Evolutionary conservation across 495 filamentous ascomycete genomes (phyloP), one percentile per base, ranked within the genome.

Genomic region (Podospora comata): DNA sequence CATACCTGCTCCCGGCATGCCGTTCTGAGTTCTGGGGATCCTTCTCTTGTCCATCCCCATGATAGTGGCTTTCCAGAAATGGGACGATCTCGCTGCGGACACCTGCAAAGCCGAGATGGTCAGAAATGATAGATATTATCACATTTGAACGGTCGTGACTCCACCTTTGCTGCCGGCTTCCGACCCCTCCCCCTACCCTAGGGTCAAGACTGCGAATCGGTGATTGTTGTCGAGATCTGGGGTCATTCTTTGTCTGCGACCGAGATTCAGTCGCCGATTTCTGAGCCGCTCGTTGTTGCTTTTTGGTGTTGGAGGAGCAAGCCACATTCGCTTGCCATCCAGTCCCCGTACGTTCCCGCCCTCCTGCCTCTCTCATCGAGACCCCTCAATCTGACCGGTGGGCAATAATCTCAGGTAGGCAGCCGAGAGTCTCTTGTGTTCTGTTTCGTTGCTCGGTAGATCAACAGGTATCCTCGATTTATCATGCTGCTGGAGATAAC

Each of bases 291-390:
- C n/a, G 55, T 58, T 11, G n/a, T 58, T 19, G n/a, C 55, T 19
- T 58, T 58, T 19, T 58, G 55, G n/a, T 58, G 55, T 58, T 26
- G 55, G 55, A 18, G 55, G 55, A 58, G 55, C 55, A 58, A 58
- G 55, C 55, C 55, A 58, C 55, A 58, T 23, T 58, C 11, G 55
- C 55, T 58, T 20, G n/a, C 23, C n/a, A 19, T 11, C 55, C 55
- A 58, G 9, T 58, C 55, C 23, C n/a, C 55, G 20, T 58, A 20
- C 55, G 18, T 20, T 58, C 55, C 55, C 55, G n/a, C 55, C 55
- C 55, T 58, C 55, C 23, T 19, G n/a, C 55, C 55, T 58, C n/a
- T 58, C 39, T 58, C 23, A 58, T 58, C 55, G 55, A 20, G n/a
- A 15, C 55, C 55, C 55, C n/a, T 26, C n/a, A 19, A 20, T 19